Percentiles rank a stretch among this genome's conserved stretches.
phyloP scores from a whole-genome alignment of 176 grass and related monocot genomes.

The Tillandsia fasciculata region DNA sequence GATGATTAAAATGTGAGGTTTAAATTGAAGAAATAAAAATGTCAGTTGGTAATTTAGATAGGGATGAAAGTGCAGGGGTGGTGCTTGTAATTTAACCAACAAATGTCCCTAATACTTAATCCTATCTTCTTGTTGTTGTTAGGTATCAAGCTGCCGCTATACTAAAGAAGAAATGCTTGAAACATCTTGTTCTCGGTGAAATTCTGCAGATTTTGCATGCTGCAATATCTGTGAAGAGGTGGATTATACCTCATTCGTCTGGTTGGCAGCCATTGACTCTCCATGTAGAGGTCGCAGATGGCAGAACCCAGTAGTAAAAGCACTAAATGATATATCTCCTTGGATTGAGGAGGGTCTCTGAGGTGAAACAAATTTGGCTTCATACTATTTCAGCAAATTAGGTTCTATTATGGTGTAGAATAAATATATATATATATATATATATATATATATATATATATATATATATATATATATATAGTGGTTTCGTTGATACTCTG shows the following conservation, averaged over 20 bases:
- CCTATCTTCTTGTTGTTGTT: constrained; percentile 1
- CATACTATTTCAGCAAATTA: neutral
- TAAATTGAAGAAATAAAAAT: too few species aligned
- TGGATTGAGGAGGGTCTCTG: constrained; percentile 6
- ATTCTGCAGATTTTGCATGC: constrained; percentile 71
- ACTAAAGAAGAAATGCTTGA: constrained; percentile 63
- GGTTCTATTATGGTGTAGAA: neutral
- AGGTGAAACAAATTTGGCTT: neutral
- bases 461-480: neutral
- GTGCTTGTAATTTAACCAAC: neutral
- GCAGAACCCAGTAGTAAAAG: constrained; percentile 18
- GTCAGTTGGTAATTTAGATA: too few species aligned
- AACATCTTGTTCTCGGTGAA: constrained; percentile 59
- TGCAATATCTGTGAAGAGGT: constrained; percentile 59
- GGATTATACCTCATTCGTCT: constrained; percentile 62
- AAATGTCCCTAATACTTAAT: neutral
- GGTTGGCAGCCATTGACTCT: constrained; percentile 82
- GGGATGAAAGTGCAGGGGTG: too few species aligned
- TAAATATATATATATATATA: neutral
- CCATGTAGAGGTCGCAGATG: constrained; percentile 35
- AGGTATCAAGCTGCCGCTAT: constrained; percentile 87
- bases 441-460: neutral
- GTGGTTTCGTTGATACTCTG: neutral
- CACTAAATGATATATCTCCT: constrained; percentile 17
- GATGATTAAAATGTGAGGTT: too few species aligned